These are phyloP conservation scores for Alternaria novae-zelandiae DNA, from an alignment of 2,329 filamentous ascomycete species.

Conservation along the genomic window DNA sequence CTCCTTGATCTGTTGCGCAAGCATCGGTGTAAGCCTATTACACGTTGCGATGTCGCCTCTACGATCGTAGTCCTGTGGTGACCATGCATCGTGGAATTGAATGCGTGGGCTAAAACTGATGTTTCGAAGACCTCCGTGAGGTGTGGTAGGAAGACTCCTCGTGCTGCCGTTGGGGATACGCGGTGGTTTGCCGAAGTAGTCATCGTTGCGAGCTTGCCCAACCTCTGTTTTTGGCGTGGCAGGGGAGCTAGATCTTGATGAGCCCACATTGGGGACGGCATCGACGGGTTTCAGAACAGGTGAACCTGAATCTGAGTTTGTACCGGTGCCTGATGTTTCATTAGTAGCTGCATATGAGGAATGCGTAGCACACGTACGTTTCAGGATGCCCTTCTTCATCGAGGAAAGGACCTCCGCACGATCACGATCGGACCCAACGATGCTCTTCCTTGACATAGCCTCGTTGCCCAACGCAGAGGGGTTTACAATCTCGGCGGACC, in stretches of 20 bases:
- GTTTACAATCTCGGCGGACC: constrained; percentile 56
- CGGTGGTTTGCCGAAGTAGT: constrained; percentile 85
- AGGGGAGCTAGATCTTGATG: constrained; percentile 82
- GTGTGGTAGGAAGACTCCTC: constrained; percentile 81
- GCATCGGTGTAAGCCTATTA: constrained; percentile 94
- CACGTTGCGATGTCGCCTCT: constrained; percentile 96
- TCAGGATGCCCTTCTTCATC: constrained; percentile 94
- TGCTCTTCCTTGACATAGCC: constrained; percentile 75
- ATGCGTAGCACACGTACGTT: constrained; percentile 66
- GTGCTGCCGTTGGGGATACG: constrained; percentile 73
- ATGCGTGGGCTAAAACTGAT: constrained; percentile 88
- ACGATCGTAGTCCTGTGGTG: constrained; percentile 92
- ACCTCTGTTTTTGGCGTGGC: constrained; percentile 83
- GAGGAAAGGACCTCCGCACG: constrained; percentile 89
- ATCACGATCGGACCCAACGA: constrained; percentile 87
- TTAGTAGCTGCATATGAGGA: constrained; percentile 24
- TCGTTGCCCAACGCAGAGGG: constrained; percentile 46
- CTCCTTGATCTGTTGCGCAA: constrained; percentile 99
- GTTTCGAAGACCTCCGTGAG: constrained; percentile 67
- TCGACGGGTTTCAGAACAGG: constrained; percentile 71
- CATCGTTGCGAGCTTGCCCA: constrained; percentile 63
- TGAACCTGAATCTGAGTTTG: constrained; percentile 70
- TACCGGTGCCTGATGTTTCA: constrained; percentile 48
- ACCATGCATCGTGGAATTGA: constrained; percentile 96
- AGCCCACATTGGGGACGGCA: constrained; percentile 70